Conservation (phyloP, 2,329 filamentous ascomycete species). For the Trichoderma breve region DNA sequence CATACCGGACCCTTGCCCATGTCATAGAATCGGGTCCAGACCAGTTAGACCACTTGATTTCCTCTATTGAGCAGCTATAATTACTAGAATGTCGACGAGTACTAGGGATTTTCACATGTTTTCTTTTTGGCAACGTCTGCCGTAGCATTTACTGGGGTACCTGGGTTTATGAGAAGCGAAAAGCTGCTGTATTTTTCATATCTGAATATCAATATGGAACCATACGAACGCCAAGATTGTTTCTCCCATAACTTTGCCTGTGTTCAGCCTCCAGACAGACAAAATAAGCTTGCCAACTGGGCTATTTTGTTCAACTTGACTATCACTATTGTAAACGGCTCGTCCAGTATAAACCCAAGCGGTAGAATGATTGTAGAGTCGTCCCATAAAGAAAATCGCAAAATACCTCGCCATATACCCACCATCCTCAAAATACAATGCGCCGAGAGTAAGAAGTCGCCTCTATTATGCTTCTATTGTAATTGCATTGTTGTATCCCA, state of each 20-base stretch:
- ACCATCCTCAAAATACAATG: background rate
- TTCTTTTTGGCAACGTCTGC: background rate
- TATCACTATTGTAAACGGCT: background rate
- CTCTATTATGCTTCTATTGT: background rate
- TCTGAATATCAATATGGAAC: constrained; percentile 8
- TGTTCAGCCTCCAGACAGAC: background rate
- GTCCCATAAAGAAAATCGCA: background rate
- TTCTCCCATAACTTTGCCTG: background rate
- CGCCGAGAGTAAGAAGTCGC: background rate
- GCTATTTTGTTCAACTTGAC: constrained; percentile 8
- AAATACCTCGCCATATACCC: background rate
- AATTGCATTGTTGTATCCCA: background rate
- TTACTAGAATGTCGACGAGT: background rate
- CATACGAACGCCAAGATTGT: constrained; percentile 17
- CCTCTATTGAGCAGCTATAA: constrained; percentile 60
- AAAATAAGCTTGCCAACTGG: constrained; percentile 4
- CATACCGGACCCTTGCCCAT: constrained; percentile 42
- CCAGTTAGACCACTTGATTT: constrained; percentile 52
- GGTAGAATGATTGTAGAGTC: constrained; percentile 6
- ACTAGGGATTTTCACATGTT: background rate
- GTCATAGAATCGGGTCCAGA: constrained; percentile 40
- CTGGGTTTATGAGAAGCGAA: background rate
- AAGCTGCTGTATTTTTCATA: constrained; percentile 11
- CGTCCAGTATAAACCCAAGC: constrained; percentile 11
- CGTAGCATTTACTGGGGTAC: background rate